phyloP scores from a whole-genome alignment of 345 rosid genomes.

The Theobroma cacao region DNA sequence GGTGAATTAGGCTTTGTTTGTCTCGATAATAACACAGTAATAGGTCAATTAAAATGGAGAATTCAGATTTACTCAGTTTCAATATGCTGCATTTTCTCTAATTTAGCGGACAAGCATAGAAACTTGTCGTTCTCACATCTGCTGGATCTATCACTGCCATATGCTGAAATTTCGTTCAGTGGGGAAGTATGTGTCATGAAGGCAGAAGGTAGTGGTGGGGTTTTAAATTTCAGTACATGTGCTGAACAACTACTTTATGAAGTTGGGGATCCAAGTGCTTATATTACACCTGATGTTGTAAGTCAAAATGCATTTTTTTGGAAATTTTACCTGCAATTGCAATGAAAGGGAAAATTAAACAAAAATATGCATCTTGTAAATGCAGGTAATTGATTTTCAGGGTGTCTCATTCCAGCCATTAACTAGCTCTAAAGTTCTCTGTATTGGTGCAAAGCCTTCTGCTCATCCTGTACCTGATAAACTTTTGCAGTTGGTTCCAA shows the following conservation, averaged over 20 bases:
- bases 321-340: not conserved
- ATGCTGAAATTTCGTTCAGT: slow-evolving; percentile 63
- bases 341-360: not conserved
- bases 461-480: slow-evolving; percentile 49
- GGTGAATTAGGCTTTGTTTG: slow-evolving; percentile 41
- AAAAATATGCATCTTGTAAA: slow-evolving; percentile 16
- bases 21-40: not conserved
- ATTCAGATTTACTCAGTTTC: not conserved
- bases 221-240: slow-evolving; percentile 68
- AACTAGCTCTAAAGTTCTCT: slow-evolving; percentile 58
- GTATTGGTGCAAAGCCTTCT: slow-evolving; percentile 75
- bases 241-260: slow-evolving; percentile 92
- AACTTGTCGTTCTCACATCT: slow-evolving; percentile 54
- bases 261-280: slow-evolving; percentile 82
- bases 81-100: slow-evolving; percentile 17
- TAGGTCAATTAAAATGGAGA: not conserved
- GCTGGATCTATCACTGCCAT: slow-evolving; percentile 82
- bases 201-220: slow-evolving; percentile 76
- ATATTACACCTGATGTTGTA: slow-evolving; percentile 94
- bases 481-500: slow-evolving; percentile 72
- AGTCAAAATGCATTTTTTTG: slow-evolving; percentile 16
- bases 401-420: slow-evolving; percentile 68
- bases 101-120: slow-evolving; percentile 67
- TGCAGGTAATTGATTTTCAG: slow-evolving; percentile 67
- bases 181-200: slow-evolving; percentile 64